These are phyloP conservation scores for Aspergillus baeticus DNA, from an alignment of 495 filamentous ascomycete genomes.

Conservation along the genomic window DNA sequence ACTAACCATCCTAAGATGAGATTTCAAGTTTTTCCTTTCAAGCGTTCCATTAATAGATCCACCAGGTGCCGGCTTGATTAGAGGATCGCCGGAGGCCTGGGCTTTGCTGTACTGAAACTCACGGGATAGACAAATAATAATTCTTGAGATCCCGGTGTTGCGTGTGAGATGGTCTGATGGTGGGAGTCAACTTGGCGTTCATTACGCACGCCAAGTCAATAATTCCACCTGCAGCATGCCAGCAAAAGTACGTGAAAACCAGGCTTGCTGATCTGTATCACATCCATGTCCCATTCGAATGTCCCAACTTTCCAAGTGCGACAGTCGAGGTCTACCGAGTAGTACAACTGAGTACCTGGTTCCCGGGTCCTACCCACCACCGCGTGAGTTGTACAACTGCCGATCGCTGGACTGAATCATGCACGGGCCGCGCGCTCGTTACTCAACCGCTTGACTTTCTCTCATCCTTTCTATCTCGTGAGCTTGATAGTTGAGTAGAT, in stretches of 20 bases:
- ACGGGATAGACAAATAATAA: constrained; percentile 8
- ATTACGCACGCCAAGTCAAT: constrained; percentile 14
- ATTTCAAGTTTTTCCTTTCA: not conserved
- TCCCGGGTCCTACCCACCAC: no score
- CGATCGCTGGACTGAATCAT: no score
- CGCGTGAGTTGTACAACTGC: no score
- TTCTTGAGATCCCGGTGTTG: not conserved
- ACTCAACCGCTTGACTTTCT: no score
- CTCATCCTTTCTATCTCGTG: no score
- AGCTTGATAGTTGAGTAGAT: no score
- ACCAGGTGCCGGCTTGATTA: constrained; percentile 1
- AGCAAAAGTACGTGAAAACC: not conserved
- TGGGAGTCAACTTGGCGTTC: not conserved
- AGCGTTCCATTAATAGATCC: constrained; percentile 3
- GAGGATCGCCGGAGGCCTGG: not conserved
- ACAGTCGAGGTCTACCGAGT: no score
- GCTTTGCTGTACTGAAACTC: constrained; percentile 5
- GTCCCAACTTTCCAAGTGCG: no score
- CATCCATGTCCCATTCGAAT: no score
- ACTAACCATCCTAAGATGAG: constrained; percentile 34
- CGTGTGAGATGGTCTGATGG: not conserved
- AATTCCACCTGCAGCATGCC: not conserved
- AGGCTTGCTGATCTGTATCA: no score
- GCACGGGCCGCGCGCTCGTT: no score
- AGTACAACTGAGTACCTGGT: no score